Percentiles rank a stretch among this genome's conserved stretches.
Evolutionary conservation across 768 basidiomycete species (phyloP).

Genomic region (Peribolospora baueri): DNA sequence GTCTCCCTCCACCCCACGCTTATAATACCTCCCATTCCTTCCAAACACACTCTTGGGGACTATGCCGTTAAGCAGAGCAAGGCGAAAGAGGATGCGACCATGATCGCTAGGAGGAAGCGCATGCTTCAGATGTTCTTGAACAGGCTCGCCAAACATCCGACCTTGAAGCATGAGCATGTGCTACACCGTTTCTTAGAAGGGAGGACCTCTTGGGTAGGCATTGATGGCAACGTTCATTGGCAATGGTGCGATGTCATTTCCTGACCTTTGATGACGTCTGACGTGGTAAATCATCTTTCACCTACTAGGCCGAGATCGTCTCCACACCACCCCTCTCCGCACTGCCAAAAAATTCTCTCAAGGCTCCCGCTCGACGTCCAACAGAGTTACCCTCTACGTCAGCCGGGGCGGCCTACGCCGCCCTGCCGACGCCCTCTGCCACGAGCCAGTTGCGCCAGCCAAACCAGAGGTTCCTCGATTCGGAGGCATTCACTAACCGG

Average conservation of each 20-base stretch:
- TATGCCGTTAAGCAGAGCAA: slow-evolving; percentile 93
- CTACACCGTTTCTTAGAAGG: slow-evolving; percentile 90
- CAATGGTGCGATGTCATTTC: neutral
- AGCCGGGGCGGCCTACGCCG: slow-evolving; percentile 36
- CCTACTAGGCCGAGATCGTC: slow-evolving; percentile 54
- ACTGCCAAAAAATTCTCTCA: slow-evolving; percentile 83
- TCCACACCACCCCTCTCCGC: slow-evolving; percentile 76
- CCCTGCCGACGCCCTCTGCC: slow-evolving; percentile 56
- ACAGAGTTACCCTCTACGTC: slow-evolving; percentile 47
- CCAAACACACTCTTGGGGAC: slow-evolving; percentile 81
- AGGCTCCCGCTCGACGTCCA: slow-evolving; percentile 84
- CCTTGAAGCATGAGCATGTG: slow-evolving; percentile 80
- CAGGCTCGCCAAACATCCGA: slow-evolving; percentile 69
- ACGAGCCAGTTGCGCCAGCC: slow-evolving; percentile 71
- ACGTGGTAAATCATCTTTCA: no score
- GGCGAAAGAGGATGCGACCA: slow-evolving; percentile 78
- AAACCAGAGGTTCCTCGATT: slow-evolving; percentile 87
- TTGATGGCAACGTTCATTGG: slow-evolving; percentile 6
- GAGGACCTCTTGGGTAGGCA: slow-evolving; percentile 57
- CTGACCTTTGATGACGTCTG: neutral
- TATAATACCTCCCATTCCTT: slow-evolving; percentile 93
- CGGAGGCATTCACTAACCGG: slow-evolving; percentile 83
- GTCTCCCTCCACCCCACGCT: slow-evolving; percentile 77
- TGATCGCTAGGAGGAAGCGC: slow-evolving; percentile 76
- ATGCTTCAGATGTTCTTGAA: slow-evolving; percentile 92